A percentile compares a stretch with the other conserved stretches of the same genome.
Evolutionary conservation across 148 eudicot genomes (phyloP).

Genomic region (Fagopyrum tataricum): DNA sequence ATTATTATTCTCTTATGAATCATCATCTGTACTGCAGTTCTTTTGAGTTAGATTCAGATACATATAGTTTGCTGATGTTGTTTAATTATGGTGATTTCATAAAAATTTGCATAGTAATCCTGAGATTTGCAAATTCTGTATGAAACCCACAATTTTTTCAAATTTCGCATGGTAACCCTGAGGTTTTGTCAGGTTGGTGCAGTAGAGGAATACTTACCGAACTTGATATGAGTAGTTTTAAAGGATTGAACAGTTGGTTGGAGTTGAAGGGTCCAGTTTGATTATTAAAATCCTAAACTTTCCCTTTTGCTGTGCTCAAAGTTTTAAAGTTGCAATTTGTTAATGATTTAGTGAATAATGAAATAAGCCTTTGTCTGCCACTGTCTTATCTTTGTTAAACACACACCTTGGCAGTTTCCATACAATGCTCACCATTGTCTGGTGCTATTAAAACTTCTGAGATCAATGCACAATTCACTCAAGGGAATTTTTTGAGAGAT

Average conservation of each 20-base stretch:
- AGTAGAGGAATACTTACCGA: background rate
- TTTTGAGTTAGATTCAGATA: background rate
- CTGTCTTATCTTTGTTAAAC: constrained; percentile 59
- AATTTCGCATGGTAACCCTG: too few relatives aligned
- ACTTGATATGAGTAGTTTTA: background rate
- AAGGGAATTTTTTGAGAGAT: background rate
- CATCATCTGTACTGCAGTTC: background rate
- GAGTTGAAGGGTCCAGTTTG: background rate
- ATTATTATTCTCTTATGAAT: background rate
- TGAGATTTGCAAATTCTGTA: too few relatives aligned
- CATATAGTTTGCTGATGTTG: background rate
- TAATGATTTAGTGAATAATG: background rate
- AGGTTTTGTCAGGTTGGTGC: too few relatives aligned
- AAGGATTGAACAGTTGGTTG: constrained; percentile 5
- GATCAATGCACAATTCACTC: background rate
- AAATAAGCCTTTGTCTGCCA: constrained; percentile 65
- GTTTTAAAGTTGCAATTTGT: background rate
- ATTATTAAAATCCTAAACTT: background rate
- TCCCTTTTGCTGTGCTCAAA: constrained; percentile 2
- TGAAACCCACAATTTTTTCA: too few relatives aligned
- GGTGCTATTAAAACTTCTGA: constrained; percentile 17
- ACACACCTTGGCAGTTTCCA: constrained; percentile 60
- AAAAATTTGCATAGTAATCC: too few relatives aligned
- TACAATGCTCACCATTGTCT: constrained; percentile 60
- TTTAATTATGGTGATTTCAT: background rate